These are phyloP conservation scores for Clonostachys sp. DNA, from an alignment of 2,329 filamentous ascomycete species.

Conservation along the genomic window DNA sequence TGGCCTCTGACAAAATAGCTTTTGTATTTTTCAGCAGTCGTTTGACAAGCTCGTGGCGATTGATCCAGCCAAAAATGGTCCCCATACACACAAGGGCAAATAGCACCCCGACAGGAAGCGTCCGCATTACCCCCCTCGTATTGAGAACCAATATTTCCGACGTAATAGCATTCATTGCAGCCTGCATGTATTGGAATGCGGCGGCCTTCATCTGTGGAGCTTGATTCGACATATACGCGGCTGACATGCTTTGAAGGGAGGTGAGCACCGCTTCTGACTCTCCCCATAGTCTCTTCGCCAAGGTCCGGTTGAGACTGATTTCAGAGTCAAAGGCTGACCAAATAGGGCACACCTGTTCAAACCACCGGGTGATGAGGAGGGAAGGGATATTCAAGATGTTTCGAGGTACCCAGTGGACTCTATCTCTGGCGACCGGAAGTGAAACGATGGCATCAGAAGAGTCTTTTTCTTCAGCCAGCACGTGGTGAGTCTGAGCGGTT, in stretches of 20 bases:
- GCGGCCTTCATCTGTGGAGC: conserved; percentile 27
- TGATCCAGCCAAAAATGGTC: conserved; percentile 33
- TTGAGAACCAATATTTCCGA: conserved; percentile 21
- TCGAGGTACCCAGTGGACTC: background rate
- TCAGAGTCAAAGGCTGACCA: conserved; percentile 35
- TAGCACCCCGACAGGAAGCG: conserved; percentile 24
- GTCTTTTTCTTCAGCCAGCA: background rate
- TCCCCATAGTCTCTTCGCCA: conserved; percentile 28
- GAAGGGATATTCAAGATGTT: conserved; percentile 19
- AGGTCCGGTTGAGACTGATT: conserved; percentile 28
- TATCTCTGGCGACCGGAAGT: background rate
- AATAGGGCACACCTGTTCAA: conserved; percentile 29
- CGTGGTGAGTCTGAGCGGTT: background rate
- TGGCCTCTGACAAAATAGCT: conserved; percentile 14
- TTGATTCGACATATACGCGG: conserved; percentile 23
- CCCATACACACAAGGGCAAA: conserved; percentile 32
- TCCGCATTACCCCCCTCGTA: conserved; percentile 6
- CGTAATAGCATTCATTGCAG: conserved; percentile 25
- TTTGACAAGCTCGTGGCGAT: conserved; percentile 21
- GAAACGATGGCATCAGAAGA: background rate
- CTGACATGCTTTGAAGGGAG: conserved; percentile 34
- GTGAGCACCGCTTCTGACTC: conserved; percentile 28
- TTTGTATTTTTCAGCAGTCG: conserved; percentile 23
- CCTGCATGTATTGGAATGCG: conserved; percentile 22
- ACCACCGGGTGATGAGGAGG: conserved; percentile 28